phyloP scores from a whole-genome alignment of 2,329 filamentous ascomycete genomes.

The Dothiorella sarmentorum region DNA sequence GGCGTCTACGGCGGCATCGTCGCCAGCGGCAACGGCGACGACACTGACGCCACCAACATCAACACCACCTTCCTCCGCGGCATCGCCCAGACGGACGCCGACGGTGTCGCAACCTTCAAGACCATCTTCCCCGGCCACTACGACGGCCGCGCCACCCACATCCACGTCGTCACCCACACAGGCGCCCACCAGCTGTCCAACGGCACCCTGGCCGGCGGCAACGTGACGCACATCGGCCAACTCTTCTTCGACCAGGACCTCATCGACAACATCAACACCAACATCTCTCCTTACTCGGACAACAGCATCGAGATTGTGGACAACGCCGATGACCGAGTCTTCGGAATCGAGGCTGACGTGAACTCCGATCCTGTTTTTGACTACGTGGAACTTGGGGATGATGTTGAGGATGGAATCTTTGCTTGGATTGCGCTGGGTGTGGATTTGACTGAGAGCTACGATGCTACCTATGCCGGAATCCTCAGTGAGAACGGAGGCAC shows the following conservation, averaged over 20 bases:
- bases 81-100: slow-evolving; percentile 44
- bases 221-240: slow-evolving; percentile 60
- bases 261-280: slow-evolving; percentile 49
- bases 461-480: neutral
- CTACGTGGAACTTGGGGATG: slow-evolving; percentile 56
- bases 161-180: slow-evolving; percentile 35
- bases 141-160: slow-evolving; percentile 40
- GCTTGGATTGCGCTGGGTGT: slow-evolving; percentile 27
- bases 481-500: slow-evolving; percentile 1
- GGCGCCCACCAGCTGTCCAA: slow-evolving; percentile 43
- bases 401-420: slow-evolving; percentile 32
- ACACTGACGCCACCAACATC: slow-evolving; percentile 31
- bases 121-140: slow-evolving; percentile 47
- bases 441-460: neutral
- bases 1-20: slow-evolving; percentile 44
- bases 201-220: slow-evolving; percentile 50
- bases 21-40: slow-evolving; percentile 42
- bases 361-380: slow-evolving; percentile 54
- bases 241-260: slow-evolving; percentile 62
- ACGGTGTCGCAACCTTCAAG: slow-evolving; percentile 50
- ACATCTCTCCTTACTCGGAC: slow-evolving; percentile 40
- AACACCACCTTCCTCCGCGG: slow-evolving; percentile 45
- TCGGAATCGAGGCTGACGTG: slow-evolving; percentile 44
- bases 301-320: slow-evolving; percentile 45
- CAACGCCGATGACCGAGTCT: slow-evolving; percentile 52